phyloP scores from a whole-genome alignment of 805 yeast species.

The Yamadazyma akitaensis region DNA sequence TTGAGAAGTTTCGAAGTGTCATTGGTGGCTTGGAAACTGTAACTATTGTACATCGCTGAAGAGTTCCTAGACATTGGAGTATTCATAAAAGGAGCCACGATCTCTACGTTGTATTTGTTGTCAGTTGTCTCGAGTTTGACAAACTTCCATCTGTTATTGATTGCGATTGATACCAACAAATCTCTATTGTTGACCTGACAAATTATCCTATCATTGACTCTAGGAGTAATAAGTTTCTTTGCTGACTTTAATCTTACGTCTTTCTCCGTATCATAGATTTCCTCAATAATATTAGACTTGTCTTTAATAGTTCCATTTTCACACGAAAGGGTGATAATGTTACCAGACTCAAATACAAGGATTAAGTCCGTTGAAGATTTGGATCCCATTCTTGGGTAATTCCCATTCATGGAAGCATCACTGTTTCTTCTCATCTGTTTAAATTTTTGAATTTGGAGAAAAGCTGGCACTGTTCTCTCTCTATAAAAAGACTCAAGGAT shows the following conservation, averaged over 20 bases:
- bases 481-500: slow-evolving; percentile 63
- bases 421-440: slow-evolving; percentile 30
- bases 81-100: not conserved
- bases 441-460: slow-evolving; percentile 25
- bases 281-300: slow-evolving; percentile 23
- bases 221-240: slow-evolving; percentile 59
- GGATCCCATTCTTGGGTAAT: slow-evolving; percentile 22
- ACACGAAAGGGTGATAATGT: slow-evolving; percentile 47
- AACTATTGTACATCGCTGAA: slow-evolving; percentile 5
- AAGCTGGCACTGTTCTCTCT: slow-evolving; percentile 49
- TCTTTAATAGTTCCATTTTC: slow-evolving; percentile 39
- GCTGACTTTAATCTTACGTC: slow-evolving; percentile 43
- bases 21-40: slow-evolving; percentile 8
- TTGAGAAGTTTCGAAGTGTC: too few relatives aligned
- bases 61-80: slow-evolving; percentile 11
- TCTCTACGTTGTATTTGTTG: slow-evolving; percentile 39
- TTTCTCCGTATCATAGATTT: slow-evolving; percentile 11
- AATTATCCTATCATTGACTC: slow-evolving; percentile 71
- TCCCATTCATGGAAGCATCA: slow-evolving; percentile 31
- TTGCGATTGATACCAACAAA: slow-evolving; percentile 57
- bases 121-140: slow-evolving; percentile 48
- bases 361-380: slow-evolving; percentile 44
- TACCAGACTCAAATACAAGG: slow-evolving; percentile 51
- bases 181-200: slow-evolving; percentile 49
- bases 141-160: slow-evolving; percentile 66